These are phyloP conservation scores for Fomitiporia mediterranea DNA, from an alignment of 1,284 basidiomycete genomes.

Conservation along the genomic window DNA sequence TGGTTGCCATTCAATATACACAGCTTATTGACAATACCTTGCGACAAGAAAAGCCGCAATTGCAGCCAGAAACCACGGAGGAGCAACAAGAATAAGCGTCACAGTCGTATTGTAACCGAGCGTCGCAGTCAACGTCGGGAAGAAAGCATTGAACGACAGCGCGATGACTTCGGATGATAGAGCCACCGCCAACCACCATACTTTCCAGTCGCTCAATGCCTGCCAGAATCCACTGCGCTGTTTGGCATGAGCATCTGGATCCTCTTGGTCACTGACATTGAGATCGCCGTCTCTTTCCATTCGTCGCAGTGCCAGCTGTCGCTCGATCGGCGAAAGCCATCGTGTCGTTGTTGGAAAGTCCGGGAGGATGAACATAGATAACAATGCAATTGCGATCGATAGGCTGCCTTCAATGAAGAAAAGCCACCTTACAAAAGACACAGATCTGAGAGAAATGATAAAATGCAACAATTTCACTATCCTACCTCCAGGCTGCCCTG, in stretches of 20 bases:
- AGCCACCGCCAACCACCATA: conserved; percentile 31
- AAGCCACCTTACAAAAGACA: conserved; percentile 23
- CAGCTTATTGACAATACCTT: conserved; percentile 2
- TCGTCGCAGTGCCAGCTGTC: conserved; percentile 37
- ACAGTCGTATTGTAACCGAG: conserved; percentile 26
- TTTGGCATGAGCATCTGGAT: neutral
- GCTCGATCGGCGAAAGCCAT: conserved; percentile 30
- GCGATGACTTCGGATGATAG: conserved; percentile 24
- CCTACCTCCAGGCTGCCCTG: conserved; percentile 36
- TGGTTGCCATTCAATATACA: neutral
- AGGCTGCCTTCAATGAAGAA: conserved; percentile 16
- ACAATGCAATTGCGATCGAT: conserved; percentile 17
- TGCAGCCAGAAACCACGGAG: conserved; percentile 22
- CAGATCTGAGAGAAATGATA: conserved; percentile 22
- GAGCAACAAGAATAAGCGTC: conserved; percentile 26
- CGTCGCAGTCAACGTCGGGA: conserved; percentile 30
- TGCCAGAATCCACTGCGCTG: conserved; percentile 29
- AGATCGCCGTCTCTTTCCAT: conserved; percentile 42
- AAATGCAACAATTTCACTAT: neutral
- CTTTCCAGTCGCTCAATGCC: conserved; percentile 38
- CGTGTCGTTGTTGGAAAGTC: conserved; percentile 33
- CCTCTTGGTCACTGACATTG: conserved; percentile 28
- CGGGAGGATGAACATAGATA: conserved; percentile 35
- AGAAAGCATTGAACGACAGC: conserved; percentile 30
- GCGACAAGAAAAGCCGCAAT: conserved; percentile 18